Evolutionary conservation across 2,329 filamentous ascomycete species (phyloP), one percentile per base, ranked within the genome.

Genomic region (Botryotinia convoluta): DNA sequence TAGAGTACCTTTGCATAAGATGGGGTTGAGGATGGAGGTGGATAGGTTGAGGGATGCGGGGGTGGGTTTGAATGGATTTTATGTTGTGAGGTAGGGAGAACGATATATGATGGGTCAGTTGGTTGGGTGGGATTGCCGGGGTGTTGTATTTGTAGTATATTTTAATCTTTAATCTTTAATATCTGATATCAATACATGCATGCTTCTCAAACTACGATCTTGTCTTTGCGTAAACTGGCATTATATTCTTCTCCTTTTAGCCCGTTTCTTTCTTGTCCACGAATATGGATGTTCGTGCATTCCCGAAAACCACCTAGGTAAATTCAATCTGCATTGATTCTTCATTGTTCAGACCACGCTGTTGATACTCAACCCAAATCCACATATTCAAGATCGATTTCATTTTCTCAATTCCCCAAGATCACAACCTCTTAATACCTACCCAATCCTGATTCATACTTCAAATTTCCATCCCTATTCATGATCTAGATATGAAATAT

Each of bases 1-100:
- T 74, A 84, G 84, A 71, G 83, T 91, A 5, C 90, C 90, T 3
- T 77, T 90, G 63, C 88, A 91, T 78, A 83, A 83, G 77, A 83
- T 86, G 4, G 90, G 90, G 0, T 84, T 92, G 61, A 84, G 90
- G 69, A 88, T 85, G 14, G 82, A 85, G 20, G 81, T 83, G 2
- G 84, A 82, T 14, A 81, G 83, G 42, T 78, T 85, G 78, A 84
- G 84, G 75, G 88, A 91, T 76, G 83, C 83, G 63, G 75, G 59
- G 32, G 61, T 77, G 29, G 35, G 74, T 22, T n/a, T 69, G 35
- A 81, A 81, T 75, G 83, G 83, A 1, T 84, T 82, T 75, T 84
- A 81, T 76, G 80, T 84, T 72, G 71, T 69, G 42, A 75, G 77
- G 72, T 79, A 78, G 42, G 42, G 26, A 16, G 42, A n/a, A 42